Base-by-base conservation (phyloP, 352 stramenopile genomes). In the Globisporangium okanoganense region DNA sequence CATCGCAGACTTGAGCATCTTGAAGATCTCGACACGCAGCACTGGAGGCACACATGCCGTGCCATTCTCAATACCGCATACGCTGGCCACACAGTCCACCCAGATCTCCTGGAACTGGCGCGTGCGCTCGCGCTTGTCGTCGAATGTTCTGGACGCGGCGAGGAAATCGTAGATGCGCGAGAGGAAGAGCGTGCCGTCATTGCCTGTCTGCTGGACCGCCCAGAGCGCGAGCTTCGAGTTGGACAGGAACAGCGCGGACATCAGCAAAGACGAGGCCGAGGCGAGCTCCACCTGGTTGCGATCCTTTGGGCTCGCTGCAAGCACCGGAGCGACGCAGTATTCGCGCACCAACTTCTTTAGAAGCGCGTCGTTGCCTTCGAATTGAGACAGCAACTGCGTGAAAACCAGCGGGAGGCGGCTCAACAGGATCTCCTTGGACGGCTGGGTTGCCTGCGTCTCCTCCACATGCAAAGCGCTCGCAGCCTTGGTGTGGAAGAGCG, bases 171-270 rank as follows among this genome's bases (percentile, higher is more conserved):
- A 59, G 6, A 90, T 22, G 0, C 72, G 69, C 1, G 61, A 58
- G 13, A 92, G 64, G 44, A 88, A 82, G 3, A 74, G 70, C 13
- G 78, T 85, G 8, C 79, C 80, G 31, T 88, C 81, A 48, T 87
- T 84, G 24, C 65, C 71, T 1, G 73, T 80, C 60, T 89, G 78
- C 64, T 93, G 79, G 0, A 90, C 78, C 16, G 72, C 79, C 78
- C 76, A 89, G 5, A 93, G 65, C 31, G 80, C 86, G 51, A 95
- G 84, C 58, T 92, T 95, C 1, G 86, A 64, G 52, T 95, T 95
- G 1, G 81, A 88, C 0, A 95, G 69, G 53, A 95, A 93, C 22
- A 95, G 63, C 25, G 80, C 77, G 12, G 82, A 94, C 1, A 95
- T 63, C 10, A 95, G 58, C 16, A 95, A 36, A 47, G 82, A 92